A percentile compares a stretch with the other conserved stretches of the same genome.
phyloP scores from a whole-genome alignment of 2,329 filamentous ascomycete genomes.

The Talaromyces sp. region DNA sequence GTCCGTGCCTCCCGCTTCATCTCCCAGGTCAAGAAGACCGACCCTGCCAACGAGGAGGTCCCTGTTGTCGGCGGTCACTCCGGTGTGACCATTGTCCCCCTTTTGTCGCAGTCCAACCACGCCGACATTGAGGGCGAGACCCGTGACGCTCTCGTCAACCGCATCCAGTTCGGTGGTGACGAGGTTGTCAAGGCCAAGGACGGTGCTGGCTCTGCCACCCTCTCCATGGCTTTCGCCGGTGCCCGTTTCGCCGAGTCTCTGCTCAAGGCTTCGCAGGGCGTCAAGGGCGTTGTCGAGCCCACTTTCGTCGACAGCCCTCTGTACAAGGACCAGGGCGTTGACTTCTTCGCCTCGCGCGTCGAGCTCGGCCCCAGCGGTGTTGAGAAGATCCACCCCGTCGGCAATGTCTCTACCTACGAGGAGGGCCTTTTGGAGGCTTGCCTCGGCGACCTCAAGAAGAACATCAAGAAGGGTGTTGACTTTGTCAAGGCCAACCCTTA shows the following conservation, averaged over 20 bases:
- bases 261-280: slow-evolving; percentile 84
- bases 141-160: slow-evolving; percentile 72
- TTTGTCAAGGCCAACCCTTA: slow-evolving; percentile 56
- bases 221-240: slow-evolving; percentile 98
- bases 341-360: slow-evolving; percentile 94
- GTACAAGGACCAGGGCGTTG: slow-evolving; percentile 96
- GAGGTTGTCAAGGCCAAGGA: slow-evolving; percentile 99
- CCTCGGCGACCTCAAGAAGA: slow-evolving; percentile 62
- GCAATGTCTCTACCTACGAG: slow-evolving; percentile 78
- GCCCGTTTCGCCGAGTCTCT: slow-evolving; percentile 79
- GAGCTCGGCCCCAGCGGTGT: slow-evolving; percentile 96
- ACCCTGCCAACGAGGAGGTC: slow-evolving; percentile 90
- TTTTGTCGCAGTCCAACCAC: slow-evolving; percentile 92
- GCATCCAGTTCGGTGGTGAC: slow-evolving; percentile 97
- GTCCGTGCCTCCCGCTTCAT: slow-evolving; percentile 98
- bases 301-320: slow-evolving; percentile 95
- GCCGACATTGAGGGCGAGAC: slow-evolving; percentile 72
- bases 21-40: slow-evolving; percentile 82
- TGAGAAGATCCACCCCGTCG: slow-evolving; percentile 84
- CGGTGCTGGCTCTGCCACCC: slow-evolving; percentile 90
- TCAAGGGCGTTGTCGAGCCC: slow-evolving; percentile 93
- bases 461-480: slow-evolving; percentile 85
- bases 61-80: slow-evolving; percentile 96
- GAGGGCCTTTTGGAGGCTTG: slow-evolving; percentile 81
- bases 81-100: slow-evolving; percentile 94